phyloP scores from a whole-genome alignment of 176 grass and related monocot species.

The Triticum monococcum region DNA sequence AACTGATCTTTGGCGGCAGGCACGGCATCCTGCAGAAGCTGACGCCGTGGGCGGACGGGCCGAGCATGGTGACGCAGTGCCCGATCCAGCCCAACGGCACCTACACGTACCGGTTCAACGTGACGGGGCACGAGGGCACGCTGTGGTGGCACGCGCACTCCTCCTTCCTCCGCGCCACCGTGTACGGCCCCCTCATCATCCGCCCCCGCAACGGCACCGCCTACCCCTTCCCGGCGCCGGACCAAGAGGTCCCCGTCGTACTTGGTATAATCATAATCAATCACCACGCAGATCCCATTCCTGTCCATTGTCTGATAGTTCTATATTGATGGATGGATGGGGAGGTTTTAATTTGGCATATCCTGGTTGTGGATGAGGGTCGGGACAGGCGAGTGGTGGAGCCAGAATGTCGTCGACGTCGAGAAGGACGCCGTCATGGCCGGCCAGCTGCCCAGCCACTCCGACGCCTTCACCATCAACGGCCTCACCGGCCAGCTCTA shows the following conservation, averaged over 20 bases:
- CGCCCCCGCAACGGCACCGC: conserved; percentile 33
- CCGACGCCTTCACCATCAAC: conserved; percentile 60
- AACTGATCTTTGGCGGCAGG: conserved; percentile 6
- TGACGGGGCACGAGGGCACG: conserved; percentile 68
- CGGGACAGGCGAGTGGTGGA: conserved; percentile 62
- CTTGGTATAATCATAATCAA: conserved; percentile 36
- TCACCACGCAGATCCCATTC: neutral
- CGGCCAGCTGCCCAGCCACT: conserved; percentile 40
- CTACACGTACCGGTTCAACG: conserved; percentile 63
- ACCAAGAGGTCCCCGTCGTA: conserved; percentile 61
- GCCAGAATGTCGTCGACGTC: conserved; percentile 45
- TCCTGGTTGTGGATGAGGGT: conserved; percentile 32
- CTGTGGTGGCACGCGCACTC: conserved; percentile 89
- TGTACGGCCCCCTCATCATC: conserved; percentile 72
- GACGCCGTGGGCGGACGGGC: conserved; percentile 62
- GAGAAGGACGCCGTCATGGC: conserved; percentile 38
- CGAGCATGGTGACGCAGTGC: conserved; percentile 61
- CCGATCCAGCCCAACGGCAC: conserved; percentile 45
- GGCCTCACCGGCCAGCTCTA: conserved; percentile 53
- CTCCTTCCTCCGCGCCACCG: conserved; percentile 57
- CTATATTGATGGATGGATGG: neutral
- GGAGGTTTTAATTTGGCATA: conserved; percentile 1
- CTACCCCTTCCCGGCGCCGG: conserved; percentile 64
- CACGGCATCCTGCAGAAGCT: conserved; percentile 50
- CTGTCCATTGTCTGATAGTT: neutral